These are phyloP conservation scores for Neopestalotiopsis rosae DNA, from an alignment of 2,329 filamentous ascomycete species.

Conservation along the genomic window DNA sequence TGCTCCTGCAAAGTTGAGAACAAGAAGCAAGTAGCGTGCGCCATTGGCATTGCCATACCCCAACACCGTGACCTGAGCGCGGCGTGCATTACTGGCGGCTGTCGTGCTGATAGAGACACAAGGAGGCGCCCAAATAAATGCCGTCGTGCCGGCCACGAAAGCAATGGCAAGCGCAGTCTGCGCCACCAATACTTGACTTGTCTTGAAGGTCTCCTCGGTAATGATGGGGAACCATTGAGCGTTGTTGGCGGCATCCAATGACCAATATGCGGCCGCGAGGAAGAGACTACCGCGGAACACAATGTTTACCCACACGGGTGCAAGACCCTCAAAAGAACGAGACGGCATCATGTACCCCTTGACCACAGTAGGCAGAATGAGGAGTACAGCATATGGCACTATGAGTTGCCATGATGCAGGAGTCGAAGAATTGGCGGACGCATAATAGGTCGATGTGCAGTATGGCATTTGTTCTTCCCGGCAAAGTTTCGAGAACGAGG, in stretches of 20 bases:
- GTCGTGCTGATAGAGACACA: conserved; percentile 74
- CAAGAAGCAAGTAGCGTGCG: conserved; percentile 84
- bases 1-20: conserved; percentile 77
- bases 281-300: conserved; percentile 79
- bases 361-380: conserved; percentile 75
- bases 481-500: conserved; percentile 89
- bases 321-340: conserved; percentile 85
- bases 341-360: conserved; percentile 83
- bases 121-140: conserved; percentile 85
- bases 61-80: conserved; percentile 74
- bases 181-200: conserved; percentile 75
- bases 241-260: conserved; percentile 87
- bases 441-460: conserved; percentile 94
- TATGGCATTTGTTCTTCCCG: conserved; percentile 98
- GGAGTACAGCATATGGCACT: conserved; percentile 77
- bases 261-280: conserved; percentile 83
- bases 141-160: conserved; percentile 82
- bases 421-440: conserved; percentile 88
- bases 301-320: conserved; percentile 82
- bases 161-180: conserved; percentile 81
- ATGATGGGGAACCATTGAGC: conserved; percentile 74
- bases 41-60: conserved; percentile 95
- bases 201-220: conserved; percentile 70
- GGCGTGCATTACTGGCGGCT: conserved; percentile 43
- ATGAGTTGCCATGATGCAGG: conserved; percentile 88